A percentile compares a stretch with the other conserved stretches of the same genome.
Evolutionary conservation across 2,329 filamentous ascomycete species (phyloP).

Genomic region (Talaromyces sp.): DNA sequence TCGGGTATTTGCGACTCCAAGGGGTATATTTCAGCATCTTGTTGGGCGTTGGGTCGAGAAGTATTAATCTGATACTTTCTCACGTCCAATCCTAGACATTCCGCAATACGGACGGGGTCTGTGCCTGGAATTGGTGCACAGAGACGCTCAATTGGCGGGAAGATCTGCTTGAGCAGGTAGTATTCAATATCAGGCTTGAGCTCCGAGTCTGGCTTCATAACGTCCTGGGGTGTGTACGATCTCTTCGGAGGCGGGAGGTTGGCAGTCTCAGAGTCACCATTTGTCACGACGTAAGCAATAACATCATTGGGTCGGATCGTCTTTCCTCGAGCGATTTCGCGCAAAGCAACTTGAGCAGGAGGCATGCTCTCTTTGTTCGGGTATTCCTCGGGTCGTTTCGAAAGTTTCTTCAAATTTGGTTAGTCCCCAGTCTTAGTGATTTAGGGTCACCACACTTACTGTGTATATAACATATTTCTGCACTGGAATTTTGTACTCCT

Average conservation of each 20-base stretch:
- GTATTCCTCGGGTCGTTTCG: conserved; percentile 89
- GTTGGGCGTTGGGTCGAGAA: conserved; percentile 50
- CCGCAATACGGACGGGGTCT: conserved; percentile 82
- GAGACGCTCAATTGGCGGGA: conserved; percentile 94
- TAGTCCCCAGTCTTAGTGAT: not conserved
- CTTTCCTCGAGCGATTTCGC: conserved; percentile 82
- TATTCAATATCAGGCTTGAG: conserved; percentile 91
- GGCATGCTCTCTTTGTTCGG: conserved; percentile 94
- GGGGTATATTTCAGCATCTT: conserved; percentile 73
- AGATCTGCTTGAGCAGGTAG: conserved; percentile 97
- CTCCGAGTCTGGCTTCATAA: conserved; percentile 70
- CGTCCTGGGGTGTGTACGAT: conserved; percentile 80
- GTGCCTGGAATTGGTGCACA: conserved; percentile 95
- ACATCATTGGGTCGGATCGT: conserved; percentile 89
- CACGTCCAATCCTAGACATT: conserved; percentile 88
- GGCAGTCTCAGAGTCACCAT: conserved; percentile 60
- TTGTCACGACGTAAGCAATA: conserved; percentile 90
- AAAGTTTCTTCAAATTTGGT: conserved; percentile 65
- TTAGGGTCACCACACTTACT: conserved; percentile 30
- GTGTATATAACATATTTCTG: conserved; percentile 97
- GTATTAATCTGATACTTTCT: conserved; percentile 76
- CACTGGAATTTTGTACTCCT: conserved; percentile 67
- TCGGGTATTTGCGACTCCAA: conserved; percentile 94
- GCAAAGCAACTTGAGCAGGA: conserved; percentile 90
- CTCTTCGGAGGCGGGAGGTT: conserved; percentile 72